Evolutionary conservation across 192 early-diverging fungal species (phyloP).

Genomic region (Obelidium mucronatum): DNA sequence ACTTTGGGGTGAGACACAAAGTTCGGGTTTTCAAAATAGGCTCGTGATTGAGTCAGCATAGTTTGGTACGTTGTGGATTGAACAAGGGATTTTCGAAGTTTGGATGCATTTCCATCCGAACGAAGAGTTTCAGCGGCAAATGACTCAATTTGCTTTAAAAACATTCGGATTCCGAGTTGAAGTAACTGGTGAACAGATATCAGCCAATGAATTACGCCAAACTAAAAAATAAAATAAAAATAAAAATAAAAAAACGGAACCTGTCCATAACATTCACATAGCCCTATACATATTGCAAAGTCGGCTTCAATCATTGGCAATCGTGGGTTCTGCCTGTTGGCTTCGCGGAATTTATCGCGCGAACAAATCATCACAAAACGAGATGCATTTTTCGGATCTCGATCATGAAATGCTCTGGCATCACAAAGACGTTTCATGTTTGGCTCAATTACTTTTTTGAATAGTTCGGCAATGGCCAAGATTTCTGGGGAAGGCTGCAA

Average conservation of each 20-base stretch:
- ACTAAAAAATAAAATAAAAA: neutral
- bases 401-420: slow-evolving; percentile 50
- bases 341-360: slow-evolving; percentile 35
- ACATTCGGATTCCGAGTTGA: slow-evolving; percentile 34
- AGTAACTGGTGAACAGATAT: slow-evolving; percentile 13
- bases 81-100: neutral
- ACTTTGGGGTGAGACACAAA: slow-evolving; percentile 87
- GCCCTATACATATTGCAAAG: slow-evolving; percentile 13
- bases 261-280: slow-evolving; percentile 15
- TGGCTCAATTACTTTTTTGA: slow-evolving; percentile 49
- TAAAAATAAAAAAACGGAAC: too few species aligned
- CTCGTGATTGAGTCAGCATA: slow-evolving; percentile 49
- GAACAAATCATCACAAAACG: slow-evolving; percentile 55
- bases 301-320: slow-evolving; percentile 15
- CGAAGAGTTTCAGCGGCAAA: slow-evolving; percentile 29
- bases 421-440: slow-evolving; percentile 52
- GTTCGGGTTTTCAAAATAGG: slow-evolving; percentile 40
- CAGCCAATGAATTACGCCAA: neutral
- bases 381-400: slow-evolving; percentile 42
- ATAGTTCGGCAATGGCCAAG: slow-evolving; percentile 45
- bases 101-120: slow-evolving; percentile 33
- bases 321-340: neutral
- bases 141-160: slow-evolving; percentile 16
- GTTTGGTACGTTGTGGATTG: neutral
- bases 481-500: slow-evolving; percentile 63